A percentile compares a stretch with the other conserved stretches of the same genome.
Conservation (phyloP, 257 asterid species). For the Mitragyna speciosa region DNA sequence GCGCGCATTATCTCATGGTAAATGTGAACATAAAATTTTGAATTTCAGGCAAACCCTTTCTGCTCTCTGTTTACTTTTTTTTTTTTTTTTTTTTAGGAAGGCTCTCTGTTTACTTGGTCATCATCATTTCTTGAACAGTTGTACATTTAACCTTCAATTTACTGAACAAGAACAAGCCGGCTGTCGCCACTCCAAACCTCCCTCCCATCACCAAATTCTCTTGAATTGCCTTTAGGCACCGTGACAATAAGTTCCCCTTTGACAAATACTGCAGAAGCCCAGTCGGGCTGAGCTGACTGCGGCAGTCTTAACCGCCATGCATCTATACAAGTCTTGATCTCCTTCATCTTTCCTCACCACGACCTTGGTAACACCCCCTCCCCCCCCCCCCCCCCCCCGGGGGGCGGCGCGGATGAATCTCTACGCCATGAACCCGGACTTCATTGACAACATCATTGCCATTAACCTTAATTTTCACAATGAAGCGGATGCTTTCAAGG, state of each 20-base stretch:
- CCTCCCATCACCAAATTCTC: slow-evolving; percentile 26
- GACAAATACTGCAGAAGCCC: slow-evolving; percentile 40
- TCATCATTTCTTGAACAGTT: neutral
- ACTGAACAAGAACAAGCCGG: slow-evolving; percentile 47
- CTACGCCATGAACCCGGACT: slow-evolving; percentile 56
- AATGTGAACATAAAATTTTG: neutral
- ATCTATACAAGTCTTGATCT: slow-evolving; percentile 39
- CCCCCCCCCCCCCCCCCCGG: too few relatives aligned
- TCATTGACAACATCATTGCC: neutral
- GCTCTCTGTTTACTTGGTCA: neutral
- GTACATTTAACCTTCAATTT: neutral
- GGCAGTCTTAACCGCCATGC: slow-evolving; percentile 70
- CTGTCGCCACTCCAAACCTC: slow-evolving; percentile 37
- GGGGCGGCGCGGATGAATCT: slow-evolving; percentile 78
- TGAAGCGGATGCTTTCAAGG: slow-evolving; percentile 48
- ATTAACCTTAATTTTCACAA: slow-evolving; percentile 28
- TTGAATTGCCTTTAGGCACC: slow-evolving; percentile 49
- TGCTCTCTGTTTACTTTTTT: too few relatives aligned
- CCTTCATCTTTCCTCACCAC: slow-evolving; percentile 42
- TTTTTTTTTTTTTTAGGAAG: too few relatives aligned
- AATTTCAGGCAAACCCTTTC: slow-evolving; percentile 4
- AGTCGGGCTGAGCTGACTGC: slow-evolving; percentile 43
- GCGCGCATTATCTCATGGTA: neutral
- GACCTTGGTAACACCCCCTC: slow-evolving; percentile 63
- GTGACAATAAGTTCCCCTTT: slow-evolving; percentile 52